Base-by-base conservation (phyloP, 2,329 filamentous ascomycete species). In the Nigrospora oryzae region DNA sequence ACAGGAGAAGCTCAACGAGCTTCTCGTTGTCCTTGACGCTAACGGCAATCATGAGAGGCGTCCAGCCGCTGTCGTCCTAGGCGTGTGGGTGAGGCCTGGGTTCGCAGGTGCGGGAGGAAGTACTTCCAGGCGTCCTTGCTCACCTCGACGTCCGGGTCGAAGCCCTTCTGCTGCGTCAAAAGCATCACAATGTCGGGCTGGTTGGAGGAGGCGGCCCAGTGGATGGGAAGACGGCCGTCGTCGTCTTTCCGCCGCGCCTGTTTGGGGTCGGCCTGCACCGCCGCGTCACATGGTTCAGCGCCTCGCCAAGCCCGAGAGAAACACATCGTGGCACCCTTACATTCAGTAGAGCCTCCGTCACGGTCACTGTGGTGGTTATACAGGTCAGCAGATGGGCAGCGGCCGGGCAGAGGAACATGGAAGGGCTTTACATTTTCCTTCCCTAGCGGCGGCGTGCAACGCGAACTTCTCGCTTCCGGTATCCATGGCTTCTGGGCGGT, bases 151-250 rank as follows among this genome's bases (percentile, higher is more conserved):
- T 97, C 90, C 0, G 87, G 78, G 60, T 97, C 89, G 58, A 96
- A 95, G 47, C 74, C 73, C 56, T 83, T 83, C 49, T 74, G 71
- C 45, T 86, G 75, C 2, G 85, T 75, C 4, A 97, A 72, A 16
- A 91, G 62, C 41, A 84, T 73, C 15, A 87, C 81, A 47, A 96
- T 89, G 19, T 83, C 77, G 7, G 84, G 66, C 53, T 81, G 83
- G 61, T 93, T 94, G 63, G 86, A 85, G 17, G 90, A 93, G 2
- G 82, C 80, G 0, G 93, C 91, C 93, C 93, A 98, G 71, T 98
- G 93, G 46, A 97, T 81, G 3, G 93, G 84, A 34, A 95, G 78
- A 38, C 93, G 86, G 14, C 89, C 88, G 63, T 98, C 93, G 40
- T 87, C 84, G 58, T 98, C 93, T 56, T 82, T 80, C 46, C 65